These are phyloP conservation scores for Primulina huaijiensis DNA, from an alignment of 257 asterid species.

Conservation along the genomic window DNA sequence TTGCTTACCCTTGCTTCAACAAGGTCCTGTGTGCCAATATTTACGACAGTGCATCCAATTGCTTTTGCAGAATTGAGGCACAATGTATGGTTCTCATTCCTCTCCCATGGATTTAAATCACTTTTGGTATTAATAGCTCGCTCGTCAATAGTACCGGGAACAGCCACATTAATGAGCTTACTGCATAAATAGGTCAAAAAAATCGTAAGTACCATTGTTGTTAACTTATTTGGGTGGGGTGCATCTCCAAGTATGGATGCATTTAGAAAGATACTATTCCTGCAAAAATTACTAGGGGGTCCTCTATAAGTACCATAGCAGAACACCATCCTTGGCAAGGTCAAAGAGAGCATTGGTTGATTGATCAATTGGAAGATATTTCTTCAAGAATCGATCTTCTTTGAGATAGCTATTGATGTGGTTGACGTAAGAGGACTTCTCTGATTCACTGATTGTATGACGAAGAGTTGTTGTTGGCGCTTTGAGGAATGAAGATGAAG, in stretches of 20 bases:
- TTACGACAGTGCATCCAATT: conserved; percentile 95
- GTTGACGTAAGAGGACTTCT: conserved; percentile 64
- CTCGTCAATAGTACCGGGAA: conserved; percentile 91
- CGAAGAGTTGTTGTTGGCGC: conserved; percentile 80
- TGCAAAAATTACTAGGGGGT: not conserved
- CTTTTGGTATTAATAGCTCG: conserved; percentile 87
- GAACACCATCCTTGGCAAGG: conserved; percentile 89
- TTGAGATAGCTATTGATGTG: conserved; percentile 81
- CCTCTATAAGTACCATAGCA: conserved; percentile 53
- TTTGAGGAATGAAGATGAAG: conserved; percentile 75
- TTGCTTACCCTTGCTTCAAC: conserved; percentile 79
- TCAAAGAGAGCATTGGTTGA: conserved; percentile 71
- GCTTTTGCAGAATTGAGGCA: conserved; percentile 98
- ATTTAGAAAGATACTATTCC: not conserved
- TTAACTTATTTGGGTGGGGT: not conserved
- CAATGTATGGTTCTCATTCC: conserved; percentile 85
- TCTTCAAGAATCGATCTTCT: conserved; percentile 61
- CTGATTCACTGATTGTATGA: conserved; percentile 84
- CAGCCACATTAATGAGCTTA: conserved; percentile 94
- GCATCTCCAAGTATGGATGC: not conserved
- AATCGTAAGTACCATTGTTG: not conserved
- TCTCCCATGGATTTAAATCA: conserved; percentile 87
- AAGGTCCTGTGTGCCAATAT: conserved; percentile 92
- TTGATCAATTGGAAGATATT: conserved; percentile 87
- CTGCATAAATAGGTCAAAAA: conserved; percentile 44